Evolutionary conservation across 1,284 basidiomycete species (phyloP).

Genomic region (Tylopilus sp.): DNA sequence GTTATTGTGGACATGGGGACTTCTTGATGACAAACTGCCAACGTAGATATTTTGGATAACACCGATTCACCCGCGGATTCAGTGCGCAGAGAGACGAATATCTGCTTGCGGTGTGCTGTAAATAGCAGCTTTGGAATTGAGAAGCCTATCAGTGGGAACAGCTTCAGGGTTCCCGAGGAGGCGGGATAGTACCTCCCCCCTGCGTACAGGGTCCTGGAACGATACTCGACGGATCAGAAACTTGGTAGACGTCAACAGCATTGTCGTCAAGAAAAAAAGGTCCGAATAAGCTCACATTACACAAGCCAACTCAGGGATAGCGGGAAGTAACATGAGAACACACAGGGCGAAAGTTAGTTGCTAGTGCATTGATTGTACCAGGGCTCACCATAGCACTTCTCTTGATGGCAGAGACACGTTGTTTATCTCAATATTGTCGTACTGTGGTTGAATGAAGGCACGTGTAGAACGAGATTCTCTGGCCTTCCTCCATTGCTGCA

Average conservation of each 20-base stretch:
- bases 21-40: neutral
- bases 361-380: neutral
- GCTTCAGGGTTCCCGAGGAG: constrained; percentile 1
- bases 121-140: neutral
- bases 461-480: constrained; percentile 22
- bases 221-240: neutral
- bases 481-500: constrained; percentile 19
- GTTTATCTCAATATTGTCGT: constrained; percentile 5
- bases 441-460: constrained; percentile 8
- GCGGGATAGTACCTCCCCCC: neutral
- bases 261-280: neutral
- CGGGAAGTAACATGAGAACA: neutral
- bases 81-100: neutral
- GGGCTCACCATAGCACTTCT: too few relatives aligned
- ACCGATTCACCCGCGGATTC: constrained; percentile 12
- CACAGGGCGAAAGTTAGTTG: neutral
- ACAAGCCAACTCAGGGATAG: neutral
- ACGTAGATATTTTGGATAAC: constrained; percentile 1
- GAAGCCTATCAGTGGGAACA: neutral
- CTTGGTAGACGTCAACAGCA: neutral
- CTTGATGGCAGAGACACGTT: constrained; percentile 2
- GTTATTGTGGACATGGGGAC: neutral
- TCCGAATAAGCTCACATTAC: neutral
- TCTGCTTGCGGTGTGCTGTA: neutral
- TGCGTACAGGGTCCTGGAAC: neutral